Percentiles rank a stretch among this genome's conserved stretches.
phyloP scores from a whole-genome alignment of 2,329 filamentous ascomycete species.

The Ilyonectria destructans region DNA sequence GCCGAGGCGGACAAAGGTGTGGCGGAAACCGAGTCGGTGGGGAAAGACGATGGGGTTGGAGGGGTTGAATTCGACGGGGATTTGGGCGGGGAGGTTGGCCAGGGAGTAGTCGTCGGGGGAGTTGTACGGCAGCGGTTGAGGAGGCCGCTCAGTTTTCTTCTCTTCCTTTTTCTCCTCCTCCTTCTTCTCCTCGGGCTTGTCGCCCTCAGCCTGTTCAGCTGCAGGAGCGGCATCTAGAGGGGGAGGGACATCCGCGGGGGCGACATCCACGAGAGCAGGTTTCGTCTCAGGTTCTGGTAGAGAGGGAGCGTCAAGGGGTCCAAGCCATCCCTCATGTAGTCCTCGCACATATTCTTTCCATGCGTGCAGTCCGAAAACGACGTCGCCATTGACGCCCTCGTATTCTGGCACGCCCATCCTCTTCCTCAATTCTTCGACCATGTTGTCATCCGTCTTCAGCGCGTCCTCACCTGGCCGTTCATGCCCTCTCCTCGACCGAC shows the following conservation, averaged over 20 bases:
- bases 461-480: constrained; percentile 66
- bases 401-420: constrained; percentile 80
- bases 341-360: constrained; percentile 99
- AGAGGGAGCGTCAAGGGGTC: constrained; percentile 79
- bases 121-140: constrained; percentile 83
- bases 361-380: constrained; percentile 90
- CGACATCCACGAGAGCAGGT: constrained; percentile 45
- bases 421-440: constrained; percentile 76
- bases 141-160: constrained; percentile 71
- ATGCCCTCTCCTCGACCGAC: constrained; percentile 77
- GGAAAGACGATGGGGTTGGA: constrained; percentile 83
- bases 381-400: constrained; percentile 83
- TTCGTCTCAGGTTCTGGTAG: constrained; percentile 48
- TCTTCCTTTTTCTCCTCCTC: constrained; percentile 61
- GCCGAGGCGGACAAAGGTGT: constrained; percentile 88
- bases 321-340: constrained; percentile 96
- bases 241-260: too few relatives aligned
- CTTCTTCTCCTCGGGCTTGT: constrained; percentile 61
- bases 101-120: constrained; percentile 79
- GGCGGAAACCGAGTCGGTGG: constrained; percentile 92
- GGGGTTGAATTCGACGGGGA: constrained; percentile 82
- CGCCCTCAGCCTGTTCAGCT: constrained; percentile 44
- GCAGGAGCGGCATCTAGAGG: constrained; percentile 45
- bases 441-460: constrained; percentile 65
- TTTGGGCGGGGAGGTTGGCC: constrained; percentile 74